These are phyloP conservation scores for Deuterostichococcus epilithicus DNA, from an alignment of 139 green algal genomes.

Conservation along the genomic window DNA sequence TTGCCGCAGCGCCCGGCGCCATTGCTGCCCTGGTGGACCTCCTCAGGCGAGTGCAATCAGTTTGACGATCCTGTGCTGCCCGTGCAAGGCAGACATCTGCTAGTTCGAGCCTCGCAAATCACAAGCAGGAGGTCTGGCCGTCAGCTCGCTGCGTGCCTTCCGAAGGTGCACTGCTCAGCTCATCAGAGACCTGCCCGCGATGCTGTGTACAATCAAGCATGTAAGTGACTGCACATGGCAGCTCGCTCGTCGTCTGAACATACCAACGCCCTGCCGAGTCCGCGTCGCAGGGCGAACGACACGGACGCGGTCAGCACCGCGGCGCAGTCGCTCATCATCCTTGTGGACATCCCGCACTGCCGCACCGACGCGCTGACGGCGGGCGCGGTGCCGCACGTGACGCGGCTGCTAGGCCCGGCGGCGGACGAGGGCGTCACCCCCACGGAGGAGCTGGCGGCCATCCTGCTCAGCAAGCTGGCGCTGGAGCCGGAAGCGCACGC, in stretches of 20 bases:
- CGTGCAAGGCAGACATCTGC: too few relatives aligned
- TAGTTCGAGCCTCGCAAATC: too few relatives aligned
- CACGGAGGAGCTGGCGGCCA: not conserved
- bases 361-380: not conserved
- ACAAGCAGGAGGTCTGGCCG: too few relatives aligned
- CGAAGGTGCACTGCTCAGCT: too few relatives aligned
- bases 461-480: not conserved
- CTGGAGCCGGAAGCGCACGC: not conserved
- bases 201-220: too few relatives aligned
- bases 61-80: too few relatives aligned
- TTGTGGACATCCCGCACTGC: not conserved
- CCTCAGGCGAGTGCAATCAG: not conserved
- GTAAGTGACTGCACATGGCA: too few relatives aligned
- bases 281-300: not conserved
- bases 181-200: too few relatives aligned
- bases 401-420: not conserved
- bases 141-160: too few relatives aligned
- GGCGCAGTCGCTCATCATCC: not conserved
- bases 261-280: too few relatives aligned
- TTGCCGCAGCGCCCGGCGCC: not conserved
- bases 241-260: too few relatives aligned
- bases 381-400: not conserved
- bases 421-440: not conserved
- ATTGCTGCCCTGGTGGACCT: not conserved
- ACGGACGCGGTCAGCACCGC: not conserved